A percentile compares a stretch with the other conserved stretches of the same genome.
Evolutionary conservation across 805 yeast species (phyloP).

Genomic region (Starmerella vaccinii): DNA sequence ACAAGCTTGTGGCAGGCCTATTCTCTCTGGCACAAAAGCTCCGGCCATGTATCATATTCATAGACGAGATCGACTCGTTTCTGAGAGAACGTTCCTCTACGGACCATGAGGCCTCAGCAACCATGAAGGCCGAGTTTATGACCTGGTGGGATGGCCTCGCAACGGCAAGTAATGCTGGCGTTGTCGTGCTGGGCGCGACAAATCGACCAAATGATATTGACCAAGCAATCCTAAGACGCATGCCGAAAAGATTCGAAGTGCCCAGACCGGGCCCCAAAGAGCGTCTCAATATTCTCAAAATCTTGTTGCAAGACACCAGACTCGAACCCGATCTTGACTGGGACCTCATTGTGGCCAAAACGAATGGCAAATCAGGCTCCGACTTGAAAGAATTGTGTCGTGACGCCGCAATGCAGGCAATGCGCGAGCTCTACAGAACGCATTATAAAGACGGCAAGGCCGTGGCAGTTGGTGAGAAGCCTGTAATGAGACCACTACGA

Average conservation of each 20-base stretch:
- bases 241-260: constrained; percentile 83
- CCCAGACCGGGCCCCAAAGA: constrained; percentile 59
- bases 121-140: constrained; percentile 94
- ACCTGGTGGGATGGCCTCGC: constrained; percentile 93
- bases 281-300: constrained; percentile 57
- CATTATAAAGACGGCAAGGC: constrained; percentile 10
- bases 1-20: constrained; percentile 85
- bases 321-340: constrained; percentile 54
- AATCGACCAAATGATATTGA: constrained; percentile 88
- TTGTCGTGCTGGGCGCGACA: constrained; percentile 88
- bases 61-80: constrained; percentile 94
- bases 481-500: constrained; percentile 50
- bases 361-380: constrained; percentile 78
- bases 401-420: constrained; percentile 83
- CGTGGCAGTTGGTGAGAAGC: constrained; percentile 11
- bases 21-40: constrained; percentile 81
- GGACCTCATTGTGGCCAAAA: constrained; percentile 46
- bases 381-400: constrained; percentile 86
- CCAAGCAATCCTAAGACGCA: constrained; percentile 78
- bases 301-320: constrained; percentile 55
- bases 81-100: constrained; percentile 69
- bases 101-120: constrained; percentile 93
- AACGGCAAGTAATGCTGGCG: constrained; percentile 48
- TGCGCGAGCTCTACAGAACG: constrained; percentile 65
- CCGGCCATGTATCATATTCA: constrained; percentile 89